Percentiles rank a stretch among this genome's conserved stretches.
These are phyloP conservation scores for Pichia manshurica DNA, from an alignment of 805 yeast genomes.

Conservation along the genomic window DNA sequence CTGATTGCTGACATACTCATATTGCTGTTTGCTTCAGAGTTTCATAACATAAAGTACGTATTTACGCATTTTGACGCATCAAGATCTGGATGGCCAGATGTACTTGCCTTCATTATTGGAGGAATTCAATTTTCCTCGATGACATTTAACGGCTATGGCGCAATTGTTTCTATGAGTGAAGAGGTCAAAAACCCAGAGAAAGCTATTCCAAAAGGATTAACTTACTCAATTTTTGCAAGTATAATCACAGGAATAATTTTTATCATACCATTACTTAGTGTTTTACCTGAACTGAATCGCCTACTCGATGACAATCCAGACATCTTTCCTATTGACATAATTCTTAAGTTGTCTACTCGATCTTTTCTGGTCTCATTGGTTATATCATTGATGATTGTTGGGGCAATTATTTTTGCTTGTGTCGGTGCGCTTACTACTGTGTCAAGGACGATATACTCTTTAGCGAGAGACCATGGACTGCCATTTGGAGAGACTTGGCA, in stretches of 20 bases:
- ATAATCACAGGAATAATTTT: constrained; percentile 66
- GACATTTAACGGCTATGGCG: constrained; percentile 78
- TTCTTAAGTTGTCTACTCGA: constrained; percentile 64
- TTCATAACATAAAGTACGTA: constrained; percentile 54
- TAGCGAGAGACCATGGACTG: constrained; percentile 78
- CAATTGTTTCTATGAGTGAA: constrained; percentile 75
- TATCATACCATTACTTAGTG: constrained; percentile 63
- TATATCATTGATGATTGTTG: constrained; percentile 58
- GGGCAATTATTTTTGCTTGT: constrained; percentile 69
- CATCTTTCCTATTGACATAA: constrained; percentile 72
- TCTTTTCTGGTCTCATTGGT: constrained; percentile 65
- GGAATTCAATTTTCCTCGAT: constrained; percentile 76
- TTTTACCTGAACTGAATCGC: constrained; percentile 58
- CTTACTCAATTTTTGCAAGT: constrained; percentile 58
- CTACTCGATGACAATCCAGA: constrained; percentile 58
- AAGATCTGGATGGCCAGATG: constrained; percentile 70
- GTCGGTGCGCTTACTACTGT: constrained; percentile 78
- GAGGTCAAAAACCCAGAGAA: constrained; percentile 73
- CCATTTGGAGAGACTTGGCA: constrained; percentile 64
- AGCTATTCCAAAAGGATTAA: constrained; percentile 68
- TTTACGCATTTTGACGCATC: constrained; percentile 64
- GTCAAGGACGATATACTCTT: constrained; percentile 74
- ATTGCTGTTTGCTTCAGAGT: constrained; percentile 50
- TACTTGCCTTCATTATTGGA: constrained; percentile 69
- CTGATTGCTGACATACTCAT: constrained; percentile 59